Conservation (phyloP, 2,329 filamentous ascomycete species). For the Bretziella fagacearum region DNA sequence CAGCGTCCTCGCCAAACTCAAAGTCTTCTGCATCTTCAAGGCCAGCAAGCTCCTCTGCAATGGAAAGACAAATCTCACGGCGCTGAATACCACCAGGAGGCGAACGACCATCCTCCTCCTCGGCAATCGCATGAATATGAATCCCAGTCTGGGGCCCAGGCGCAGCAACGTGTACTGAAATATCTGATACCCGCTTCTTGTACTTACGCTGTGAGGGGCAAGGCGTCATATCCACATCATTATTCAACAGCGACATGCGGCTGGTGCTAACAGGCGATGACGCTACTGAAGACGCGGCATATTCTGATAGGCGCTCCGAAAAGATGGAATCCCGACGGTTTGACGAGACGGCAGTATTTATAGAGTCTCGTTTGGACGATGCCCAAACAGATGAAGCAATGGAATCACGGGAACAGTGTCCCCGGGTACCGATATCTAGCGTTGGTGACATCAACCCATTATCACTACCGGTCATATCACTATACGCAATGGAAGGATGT, state of each 20-base stretch:
- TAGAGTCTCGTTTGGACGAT: conserved; percentile 11
- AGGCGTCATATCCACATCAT: conserved; percentile 9
- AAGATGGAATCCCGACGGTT: conserved; percentile 44
- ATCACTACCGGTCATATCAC: not conserved
- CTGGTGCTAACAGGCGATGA: conserved; percentile 56
- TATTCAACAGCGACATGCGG: conserved; percentile 10
- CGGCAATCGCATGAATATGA: conserved; percentile 22
- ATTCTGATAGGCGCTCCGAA: conserved; percentile 44
- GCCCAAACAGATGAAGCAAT: conserved; percentile 24
- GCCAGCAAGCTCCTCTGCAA: conserved; percentile 14
- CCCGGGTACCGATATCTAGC: conserved; percentile 17
- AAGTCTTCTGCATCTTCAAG: conserved; percentile 15
- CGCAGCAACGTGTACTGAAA: conserved; percentile 9
- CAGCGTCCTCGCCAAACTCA: conserved; percentile 17
- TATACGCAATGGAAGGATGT: conserved; percentile 4
- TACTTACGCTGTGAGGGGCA: conserved; percentile 14
- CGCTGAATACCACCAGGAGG: conserved; percentile 5
- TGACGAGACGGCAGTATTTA: conserved; percentile 23
- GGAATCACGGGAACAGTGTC: conserved; percentile 32
- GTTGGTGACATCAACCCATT: conserved; percentile 7
- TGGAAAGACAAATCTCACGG: conserved; percentile 8
- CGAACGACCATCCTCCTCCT: conserved; percentile 22
- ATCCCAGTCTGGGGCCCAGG: conserved; percentile 17
- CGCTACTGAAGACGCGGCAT: conserved; percentile 54
- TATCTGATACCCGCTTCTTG: conserved; percentile 12